Evolutionary conservation across 208 protist genomes (phyloP), one percentile per base, ranked within the genome.

Genomic region (Leishmania gerbilli): DNA sequence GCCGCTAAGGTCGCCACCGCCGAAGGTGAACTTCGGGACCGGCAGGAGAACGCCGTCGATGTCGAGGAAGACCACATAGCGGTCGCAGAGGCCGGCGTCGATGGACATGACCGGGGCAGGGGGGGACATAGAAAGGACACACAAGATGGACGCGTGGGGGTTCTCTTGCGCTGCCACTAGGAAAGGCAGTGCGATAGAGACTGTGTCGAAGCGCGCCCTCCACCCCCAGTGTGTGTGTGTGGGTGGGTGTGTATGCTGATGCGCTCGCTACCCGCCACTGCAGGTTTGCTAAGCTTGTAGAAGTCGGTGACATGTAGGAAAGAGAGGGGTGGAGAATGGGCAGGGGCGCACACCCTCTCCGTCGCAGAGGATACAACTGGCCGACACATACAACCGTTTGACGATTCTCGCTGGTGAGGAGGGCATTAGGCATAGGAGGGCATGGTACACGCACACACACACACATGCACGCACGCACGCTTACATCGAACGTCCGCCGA

Each of bases 1-100:
- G 4, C 24, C 67, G 67, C 81, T 90, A 40, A 97, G 88, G 6
- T 97, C 91, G 34, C 94, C 92, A 31, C 94, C 94, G 67, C 94
- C 94, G 80, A 97, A 97, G 37, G 90, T 91, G 81, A 93, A 95
- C 34, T 90, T 89, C 21, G 92, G 90, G 0, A 97, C 94, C 8
- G 94, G 92, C 42, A 97, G 83, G 42, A 97, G 90, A 19, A 97
- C 94, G 56, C 94, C 94, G 74, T 97, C 94, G 60, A 97, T 88
- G 76, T 97, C 94, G 31, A 97, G 85, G 81, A 97, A 97, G 51
- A 97, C 90, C 11, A 97, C 90, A 77, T 89, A 90, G 31, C 91
- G 86, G 55, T 90, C 87, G 53, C 81, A 92, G 51, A 85, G 72
- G 7, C 83, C 62, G 69, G 72, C 62, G 55, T 81, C 71, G 71